A percentile compares a stretch with the other conserved stretches of the same genome.
These are phyloP conservation scores for Clavispora phyllophila DNA, from an alignment of 805 yeast genomes.

Conservation along the genomic window DNA sequence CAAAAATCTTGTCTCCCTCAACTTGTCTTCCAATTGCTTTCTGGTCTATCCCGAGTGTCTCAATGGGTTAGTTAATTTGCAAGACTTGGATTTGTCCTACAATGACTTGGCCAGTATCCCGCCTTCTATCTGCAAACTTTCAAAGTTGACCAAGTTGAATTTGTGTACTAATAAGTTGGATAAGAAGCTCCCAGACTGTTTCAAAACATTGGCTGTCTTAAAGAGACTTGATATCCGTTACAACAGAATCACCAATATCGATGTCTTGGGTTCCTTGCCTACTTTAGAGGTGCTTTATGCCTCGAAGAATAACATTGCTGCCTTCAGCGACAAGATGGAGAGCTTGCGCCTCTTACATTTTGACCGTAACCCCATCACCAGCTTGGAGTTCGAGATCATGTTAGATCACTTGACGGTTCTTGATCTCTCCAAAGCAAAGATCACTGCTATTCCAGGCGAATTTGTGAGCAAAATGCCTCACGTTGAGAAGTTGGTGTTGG, in stretches of 20 bases:
- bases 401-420: conserved; percentile 63
- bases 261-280: conserved; percentile 51
- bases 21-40: conserved; percentile 75
- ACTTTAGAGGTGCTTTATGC: conserved; percentile 68
- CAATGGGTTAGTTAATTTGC: conserved; percentile 51
- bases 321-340: conserved; percentile 58
- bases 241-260: conserved; percentile 54
- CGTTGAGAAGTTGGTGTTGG: conserved; percentile 68
- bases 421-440: conserved; percentile 76
- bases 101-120: conserved; percentile 67
- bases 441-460: conserved; percentile 65
- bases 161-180: conserved; percentile 67
- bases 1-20: conserved; percentile 51
- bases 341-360: conserved; percentile 64
- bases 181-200: conserved; percentile 46
- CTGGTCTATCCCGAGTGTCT: conserved; percentile 60
- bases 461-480: conserved; percentile 58
- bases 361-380: conserved; percentile 81
- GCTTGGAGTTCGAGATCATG: conserved; percentile 47
- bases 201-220: conserved; percentile 50
- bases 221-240: conserved; percentile 74
- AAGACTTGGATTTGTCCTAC: conserved; percentile 74
- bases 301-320: conserved; percentile 70
- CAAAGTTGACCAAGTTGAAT: conserved; percentile 61
- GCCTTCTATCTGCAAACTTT: conserved; percentile 50